Conservation (phyloP, 2,329 filamentous ascomycete genomes). For the Penicillium decumbens region DNA sequence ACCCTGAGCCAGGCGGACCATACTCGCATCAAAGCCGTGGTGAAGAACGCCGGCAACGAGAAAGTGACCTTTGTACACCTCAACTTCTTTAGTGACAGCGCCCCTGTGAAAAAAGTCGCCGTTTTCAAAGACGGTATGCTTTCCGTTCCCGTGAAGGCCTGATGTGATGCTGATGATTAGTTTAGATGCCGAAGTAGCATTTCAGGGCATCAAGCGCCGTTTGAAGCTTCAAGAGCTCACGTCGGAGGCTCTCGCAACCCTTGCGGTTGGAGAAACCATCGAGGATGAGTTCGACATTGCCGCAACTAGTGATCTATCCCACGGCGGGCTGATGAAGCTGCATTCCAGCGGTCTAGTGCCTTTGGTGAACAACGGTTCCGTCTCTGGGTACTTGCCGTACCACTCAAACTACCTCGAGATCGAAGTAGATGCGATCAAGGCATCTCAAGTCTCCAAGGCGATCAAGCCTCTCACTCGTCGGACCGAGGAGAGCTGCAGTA, state of each 20-base stretch:
- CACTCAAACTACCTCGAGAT: constrained; percentile 57
- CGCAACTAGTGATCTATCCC: constrained; percentile 38
- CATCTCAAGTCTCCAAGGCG: constrained; percentile 48
- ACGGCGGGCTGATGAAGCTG: constrained; percentile 54
- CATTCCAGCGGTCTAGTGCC: constrained; percentile 55
- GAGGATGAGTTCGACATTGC: constrained; percentile 37
- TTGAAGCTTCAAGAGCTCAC: constrained; percentile 28
- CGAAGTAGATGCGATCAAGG: constrained; percentile 53
- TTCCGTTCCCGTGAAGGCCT: background rate
- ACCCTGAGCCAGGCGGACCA: constrained; percentile 30
- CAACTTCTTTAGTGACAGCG: constrained; percentile 35
- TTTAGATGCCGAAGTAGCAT: constrained; percentile 28
- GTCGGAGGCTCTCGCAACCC: constrained; percentile 27
- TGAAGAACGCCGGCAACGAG: constrained; percentile 34
- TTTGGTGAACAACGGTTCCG: constrained; percentile 49
- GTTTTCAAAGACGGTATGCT: constrained; percentile 31
- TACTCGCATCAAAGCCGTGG: constrained; percentile 34
- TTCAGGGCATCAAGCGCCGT: constrained; percentile 31
- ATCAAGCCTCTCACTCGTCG: constrained; percentile 46
- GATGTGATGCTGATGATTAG: constrained; percentile 4
- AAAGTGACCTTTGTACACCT: constrained; percentile 34
- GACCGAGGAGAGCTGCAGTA: constrained; percentile 52
- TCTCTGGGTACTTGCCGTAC: constrained; percentile 55
- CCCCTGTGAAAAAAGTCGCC: constrained; percentile 35
- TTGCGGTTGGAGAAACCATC: constrained; percentile 27